These are phyloP conservation scores for Sclerotiophoma versabilis DNA, from an alignment of 2,329 filamentous ascomycete species.

Conservation along the genomic window DNA sequence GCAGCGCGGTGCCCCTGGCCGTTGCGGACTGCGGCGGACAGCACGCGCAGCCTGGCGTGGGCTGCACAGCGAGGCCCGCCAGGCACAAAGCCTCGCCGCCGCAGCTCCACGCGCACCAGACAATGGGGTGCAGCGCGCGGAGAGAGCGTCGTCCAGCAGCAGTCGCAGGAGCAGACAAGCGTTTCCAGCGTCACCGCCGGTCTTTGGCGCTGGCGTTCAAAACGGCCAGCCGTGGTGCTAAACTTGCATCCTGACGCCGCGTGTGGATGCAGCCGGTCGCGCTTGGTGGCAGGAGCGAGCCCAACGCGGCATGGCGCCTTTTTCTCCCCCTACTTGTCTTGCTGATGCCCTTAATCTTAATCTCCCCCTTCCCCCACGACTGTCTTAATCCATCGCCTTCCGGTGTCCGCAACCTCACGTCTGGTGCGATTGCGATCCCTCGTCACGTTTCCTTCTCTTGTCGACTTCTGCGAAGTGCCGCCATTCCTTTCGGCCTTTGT, in stretches of 20 bases:
- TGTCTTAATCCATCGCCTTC: constrained; percentile 46
- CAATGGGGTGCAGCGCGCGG: constrained; percentile 6
- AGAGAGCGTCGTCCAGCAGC: constrained; percentile 21
- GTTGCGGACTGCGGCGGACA: constrained; percentile 7
- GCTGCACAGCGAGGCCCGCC: background rate
- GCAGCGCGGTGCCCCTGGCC: constrained; percentile 12
- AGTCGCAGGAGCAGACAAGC: constrained; percentile 22
- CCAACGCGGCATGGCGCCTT: constrained; percentile 25
- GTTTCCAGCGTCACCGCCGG: constrained; percentile 26
- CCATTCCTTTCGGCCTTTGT: constrained; percentile 54
- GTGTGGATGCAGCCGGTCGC: constrained; percentile 18
- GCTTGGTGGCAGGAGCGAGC: constrained; percentile 21
- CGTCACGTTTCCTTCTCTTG: constrained; percentile 46
- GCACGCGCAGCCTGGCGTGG: constrained; percentile 8
- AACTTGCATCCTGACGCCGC: constrained; percentile 23
- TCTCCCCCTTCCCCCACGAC: constrained; percentile 43
- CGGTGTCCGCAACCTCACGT: constrained; percentile 35
- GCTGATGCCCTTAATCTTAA: constrained; percentile 44
- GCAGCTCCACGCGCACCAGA: constrained; percentile 1
- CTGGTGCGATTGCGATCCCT: constrained; percentile 48
- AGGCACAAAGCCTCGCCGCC: background rate
- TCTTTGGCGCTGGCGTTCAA: constrained; percentile 30
- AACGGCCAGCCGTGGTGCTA: constrained; percentile 30
- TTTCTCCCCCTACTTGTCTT: constrained; percentile 33
- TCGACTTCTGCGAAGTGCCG: constrained; percentile 51